Conservation (phyloP, 129 eudicot species). For the Artemisia annua region DNA sequence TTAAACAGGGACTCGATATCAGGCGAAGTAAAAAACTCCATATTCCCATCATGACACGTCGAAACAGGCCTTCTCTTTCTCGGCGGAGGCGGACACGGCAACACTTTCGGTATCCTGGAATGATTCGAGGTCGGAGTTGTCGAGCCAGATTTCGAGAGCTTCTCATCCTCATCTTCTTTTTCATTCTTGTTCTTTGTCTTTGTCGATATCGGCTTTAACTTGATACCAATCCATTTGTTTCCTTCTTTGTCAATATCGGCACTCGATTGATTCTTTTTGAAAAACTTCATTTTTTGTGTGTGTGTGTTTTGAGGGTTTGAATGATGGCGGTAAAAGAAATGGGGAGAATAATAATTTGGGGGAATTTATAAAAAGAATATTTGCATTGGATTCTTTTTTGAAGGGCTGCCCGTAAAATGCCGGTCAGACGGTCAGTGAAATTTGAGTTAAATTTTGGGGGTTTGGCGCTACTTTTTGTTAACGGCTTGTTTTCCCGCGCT, state of each 20-base stretch:
- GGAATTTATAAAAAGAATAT: constrained; percentile 3
- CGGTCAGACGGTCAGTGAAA: constrained; percentile 40
- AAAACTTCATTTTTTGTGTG: constrained; percentile 26
- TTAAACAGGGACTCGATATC: constrained; percentile 70
- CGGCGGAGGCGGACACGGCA: constrained; percentile 74
- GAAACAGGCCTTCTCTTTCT: constrained; percentile 60
- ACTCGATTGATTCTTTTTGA: constrained; percentile 35
- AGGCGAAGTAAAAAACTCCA: constrained; percentile 73
- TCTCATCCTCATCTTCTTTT: constrained; percentile 7
- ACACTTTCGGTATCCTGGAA: constrained; percentile 56
- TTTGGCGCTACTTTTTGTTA: constrained; percentile 32
- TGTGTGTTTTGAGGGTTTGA: constrained; percentile 23
- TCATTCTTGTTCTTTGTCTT: background rate
- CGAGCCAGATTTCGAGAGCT: constrained; percentile 18
- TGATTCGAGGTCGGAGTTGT: constrained; percentile 75
- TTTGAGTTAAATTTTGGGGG: constrained; percentile 22
- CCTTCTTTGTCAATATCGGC: background rate
- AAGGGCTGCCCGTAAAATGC: constrained; percentile 42
- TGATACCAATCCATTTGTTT: constrained; percentile 23
- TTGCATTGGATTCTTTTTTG: constrained; percentile 31
- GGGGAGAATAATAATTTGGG: constrained; percentile 8
- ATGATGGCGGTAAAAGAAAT: constrained; percentile 44
- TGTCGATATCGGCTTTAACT: too few species aligned
- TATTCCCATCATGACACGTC: constrained; percentile 46
- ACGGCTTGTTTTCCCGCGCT: constrained; percentile 71